Evolutionary conservation across 148 eudicot genomes (phyloP).

Genomic region (Nepenthes gracilis): DNA sequence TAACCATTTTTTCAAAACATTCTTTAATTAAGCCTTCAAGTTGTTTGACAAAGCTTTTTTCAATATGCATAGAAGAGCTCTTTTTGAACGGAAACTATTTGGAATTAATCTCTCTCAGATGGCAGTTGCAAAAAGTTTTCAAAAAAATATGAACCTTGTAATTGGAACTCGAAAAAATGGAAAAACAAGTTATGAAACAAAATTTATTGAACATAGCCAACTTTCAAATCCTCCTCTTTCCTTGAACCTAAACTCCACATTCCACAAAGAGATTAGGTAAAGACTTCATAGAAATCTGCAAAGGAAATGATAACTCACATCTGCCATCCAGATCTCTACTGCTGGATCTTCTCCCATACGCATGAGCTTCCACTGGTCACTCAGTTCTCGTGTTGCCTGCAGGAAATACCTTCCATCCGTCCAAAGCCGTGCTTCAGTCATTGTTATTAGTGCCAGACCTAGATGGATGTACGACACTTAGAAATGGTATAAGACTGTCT

Average conservation of each 20-base stretch:
- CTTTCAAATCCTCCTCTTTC: too few species aligned
- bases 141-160: too few species aligned
- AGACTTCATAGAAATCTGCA: not conserved
- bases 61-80: not conserved
- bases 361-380: slow-evolving; percentile 86
- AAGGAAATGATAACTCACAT: slow-evolving; percentile 40
- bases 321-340: slow-evolving; percentile 80
- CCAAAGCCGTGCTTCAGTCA: slow-evolving; percentile 81
- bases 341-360: slow-evolving; percentile 84
- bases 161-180: too few species aligned
- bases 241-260: too few species aligned
- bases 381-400: slow-evolving; percentile 69
- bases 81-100: not conserved
- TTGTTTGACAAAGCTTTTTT: not conserved
- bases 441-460: slow-evolving; percentile 87
- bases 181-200: too few species aligned
- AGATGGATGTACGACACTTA: slow-evolving; percentile 5
- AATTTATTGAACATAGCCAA: too few species aligned
- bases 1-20: slow-evolving; percentile 9
- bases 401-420: slow-evolving; percentile 93
- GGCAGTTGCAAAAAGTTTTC: too few species aligned
- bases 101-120: too few species aligned
- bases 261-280: too few species aligned
- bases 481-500: not conserved
- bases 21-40: slow-evolving; percentile 10